Conservation (phyloP, 1,284 basidiomycete genomes). For the Heterobasidion irregulare region DNA sequence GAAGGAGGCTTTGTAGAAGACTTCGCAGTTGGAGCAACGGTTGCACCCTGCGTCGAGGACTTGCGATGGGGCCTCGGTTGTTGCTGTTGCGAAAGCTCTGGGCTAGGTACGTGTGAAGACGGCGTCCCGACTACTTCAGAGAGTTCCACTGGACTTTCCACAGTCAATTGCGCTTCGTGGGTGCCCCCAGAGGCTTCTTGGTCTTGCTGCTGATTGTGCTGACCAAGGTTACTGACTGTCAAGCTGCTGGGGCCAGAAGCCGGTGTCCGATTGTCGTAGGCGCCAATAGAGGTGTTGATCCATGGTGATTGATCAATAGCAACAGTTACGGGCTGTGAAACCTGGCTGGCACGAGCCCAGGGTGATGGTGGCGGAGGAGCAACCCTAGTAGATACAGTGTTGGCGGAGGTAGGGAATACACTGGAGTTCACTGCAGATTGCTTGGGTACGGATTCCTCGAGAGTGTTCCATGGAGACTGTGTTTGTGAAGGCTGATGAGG, state of each 20-base stretch:
- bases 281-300: conserved; percentile 36
- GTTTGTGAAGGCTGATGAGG: not conserved
- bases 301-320: conserved; percentile 42
- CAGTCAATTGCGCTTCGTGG: not conserved
- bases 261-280: conserved; percentile 37
- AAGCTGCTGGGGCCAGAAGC: conserved; percentile 37
- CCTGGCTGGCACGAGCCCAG: conserved; percentile 5
- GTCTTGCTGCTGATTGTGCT: conserved; percentile 43
- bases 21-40: conserved; percentile 9
- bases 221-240: conserved; percentile 48
- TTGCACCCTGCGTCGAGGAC: not conserved
- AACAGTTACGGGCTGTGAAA: conserved; percentile 11
- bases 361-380: conserved; percentile 6
- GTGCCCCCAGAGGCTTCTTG: conserved; percentile 9
- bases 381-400: conserved; percentile 9
- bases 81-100: not conserved
- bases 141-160: conserved; percentile 9
- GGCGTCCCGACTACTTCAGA: conserved; percentile 6
- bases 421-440: conserved; percentile 8
- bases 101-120: not conserved
- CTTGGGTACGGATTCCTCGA: conserved; percentile 9
- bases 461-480: conserved; percentile 8
- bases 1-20: conserved; percentile 11
- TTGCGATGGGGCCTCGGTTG: not conserved
- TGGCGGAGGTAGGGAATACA: conserved; percentile 10